Evolutionary conservation across 306 rosid species (phyloP), one percentile per base, ranked within the genome.

Genomic region (Pyrus betulifolia): DNA sequence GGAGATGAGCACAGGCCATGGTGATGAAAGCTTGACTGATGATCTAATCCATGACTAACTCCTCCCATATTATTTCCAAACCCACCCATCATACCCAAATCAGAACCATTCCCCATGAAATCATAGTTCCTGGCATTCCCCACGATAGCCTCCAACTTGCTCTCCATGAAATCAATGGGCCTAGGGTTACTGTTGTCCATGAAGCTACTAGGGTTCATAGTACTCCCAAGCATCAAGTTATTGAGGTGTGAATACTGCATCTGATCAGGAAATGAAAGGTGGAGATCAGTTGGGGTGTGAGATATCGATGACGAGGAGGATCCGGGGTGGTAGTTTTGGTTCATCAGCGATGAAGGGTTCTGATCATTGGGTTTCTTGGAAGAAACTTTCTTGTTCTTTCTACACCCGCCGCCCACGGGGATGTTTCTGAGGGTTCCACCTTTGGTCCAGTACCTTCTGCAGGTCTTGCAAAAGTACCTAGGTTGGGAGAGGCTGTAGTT

Each of bases 401-500:
- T 74, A 51, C 98, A 96, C 0, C 99, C 96, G 49, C 99, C 99
- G 7, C 99, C 98, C 0, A 96, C 98, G 0, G 99, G 99, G 54
- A 96, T 92, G 92, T 96, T 96, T 28, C 99, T 80, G 3, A 96
- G 96, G 28, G 98, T 96, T 5, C 99, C 99, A 0, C 99, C 99
- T 82, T 92, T 89, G 31, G 99, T 96, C 99, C 99, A 96, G 79
- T 96, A 96, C 89, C 99, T 82, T 38, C 99, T 78, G 60, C 98
- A 96, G 2, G 99, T 86, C 80, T 96, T 96, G 96, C 99, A 96
- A 49, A 96, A 96, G 86, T 96, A 96, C 82, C 98, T 83, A 8
- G 98, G 99, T 82, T 96, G 99, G 22, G 99, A 58, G 82, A 96
- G 99, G 51, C 99, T 96, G 78, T 96, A 96, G 74, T 96, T 96